phyloP scores from a whole-genome alignment of 768 basidiomycete species.

The Tulasnella sp. region DNA sequence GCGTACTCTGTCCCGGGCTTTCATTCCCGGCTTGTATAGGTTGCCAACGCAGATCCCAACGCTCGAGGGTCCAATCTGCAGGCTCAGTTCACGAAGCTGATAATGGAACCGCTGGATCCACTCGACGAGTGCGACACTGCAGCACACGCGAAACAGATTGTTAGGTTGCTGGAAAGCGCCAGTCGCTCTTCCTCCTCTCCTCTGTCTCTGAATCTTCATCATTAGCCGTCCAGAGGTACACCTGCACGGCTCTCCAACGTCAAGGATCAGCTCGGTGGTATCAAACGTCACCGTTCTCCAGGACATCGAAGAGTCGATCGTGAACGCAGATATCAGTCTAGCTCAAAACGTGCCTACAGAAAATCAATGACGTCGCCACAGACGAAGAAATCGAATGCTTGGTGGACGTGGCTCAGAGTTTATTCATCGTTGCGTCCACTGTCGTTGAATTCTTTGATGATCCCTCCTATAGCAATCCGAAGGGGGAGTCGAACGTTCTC shows the following conservation, averaged over 20 bases:
- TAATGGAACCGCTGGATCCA: conserved; percentile 24
- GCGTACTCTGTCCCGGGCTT: conserved; percentile 18
- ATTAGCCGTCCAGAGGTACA: conserved; percentile 27
- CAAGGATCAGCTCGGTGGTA: background rate
- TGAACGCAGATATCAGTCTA: conserved; percentile 12
- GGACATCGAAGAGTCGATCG: conserved; percentile 9
- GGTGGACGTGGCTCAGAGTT: background rate
- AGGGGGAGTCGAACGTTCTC: no score
- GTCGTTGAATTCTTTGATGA: conserved; percentile 3
- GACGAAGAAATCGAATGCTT: background rate
- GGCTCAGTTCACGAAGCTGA: conserved; percentile 19
- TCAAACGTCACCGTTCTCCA: conserved; percentile 5
- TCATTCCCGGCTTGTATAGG: background rate
- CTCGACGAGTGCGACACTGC: conserved; percentile 28
- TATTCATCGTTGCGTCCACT: conserved; percentile 10
- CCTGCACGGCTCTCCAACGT: conserved; percentile 14
- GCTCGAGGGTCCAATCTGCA: conserved; percentile 18
- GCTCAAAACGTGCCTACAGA: background rate
- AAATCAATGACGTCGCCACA: background rate
- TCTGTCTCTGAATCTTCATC: conserved; percentile 25
- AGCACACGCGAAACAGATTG: conserved; percentile 12
- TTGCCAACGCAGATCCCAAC: conserved; percentile 7
- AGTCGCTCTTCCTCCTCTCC: background rate
- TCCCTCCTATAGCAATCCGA: no score
- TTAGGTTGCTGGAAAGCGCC: conserved; percentile 21